Evolutionary conservation across 2,329 filamentous ascomycete genomes (phyloP).

Genomic region (Penicillium sumatraense): DNA sequence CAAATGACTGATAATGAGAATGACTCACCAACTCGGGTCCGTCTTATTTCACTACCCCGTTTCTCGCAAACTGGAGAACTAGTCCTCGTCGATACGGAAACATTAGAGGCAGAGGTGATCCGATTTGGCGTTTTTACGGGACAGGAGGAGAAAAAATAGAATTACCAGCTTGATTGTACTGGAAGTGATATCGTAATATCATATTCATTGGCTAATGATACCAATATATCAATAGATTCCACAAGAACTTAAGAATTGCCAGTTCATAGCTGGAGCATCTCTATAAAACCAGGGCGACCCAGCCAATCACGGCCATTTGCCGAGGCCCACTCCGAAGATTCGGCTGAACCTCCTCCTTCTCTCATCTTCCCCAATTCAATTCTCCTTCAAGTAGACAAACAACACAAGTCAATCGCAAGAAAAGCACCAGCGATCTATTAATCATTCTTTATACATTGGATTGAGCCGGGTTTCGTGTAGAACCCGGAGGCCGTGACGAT

Average conservation of each 20-base stretch:
- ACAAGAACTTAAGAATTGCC: too few species aligned
- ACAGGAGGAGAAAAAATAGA: conserved; percentile 39
- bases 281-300: too few species aligned
- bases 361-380: not conserved
- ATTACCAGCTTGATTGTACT: too few species aligned
- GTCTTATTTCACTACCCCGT: conserved; percentile 80
- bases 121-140: conserved; percentile 56
- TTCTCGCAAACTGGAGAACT: conserved; percentile 80
- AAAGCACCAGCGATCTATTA: too few species aligned
- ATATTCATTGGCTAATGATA: conserved; percentile 9
- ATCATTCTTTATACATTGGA: too few species aligned
- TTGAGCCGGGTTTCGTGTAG: not conserved
- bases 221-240: not conserved
- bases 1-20: conserved; percentile 50
- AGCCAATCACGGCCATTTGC: not conserved
- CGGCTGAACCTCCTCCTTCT: not conserved
- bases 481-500: conserved; percentile 25
- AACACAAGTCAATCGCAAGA: too few species aligned
- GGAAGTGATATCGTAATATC: conserved; percentile 12
- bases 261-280: too few species aligned
- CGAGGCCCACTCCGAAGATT: conserved; percentile 1
- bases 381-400: not conserved
- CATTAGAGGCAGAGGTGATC: conserved; percentile 75
- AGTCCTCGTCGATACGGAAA: conserved; percentile 83
- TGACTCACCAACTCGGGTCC: conserved; percentile 67